These are phyloP conservation scores for Drosera capensis DNA, from an alignment of 148 eudicot genomes.

Conservation along the genomic window DNA sequence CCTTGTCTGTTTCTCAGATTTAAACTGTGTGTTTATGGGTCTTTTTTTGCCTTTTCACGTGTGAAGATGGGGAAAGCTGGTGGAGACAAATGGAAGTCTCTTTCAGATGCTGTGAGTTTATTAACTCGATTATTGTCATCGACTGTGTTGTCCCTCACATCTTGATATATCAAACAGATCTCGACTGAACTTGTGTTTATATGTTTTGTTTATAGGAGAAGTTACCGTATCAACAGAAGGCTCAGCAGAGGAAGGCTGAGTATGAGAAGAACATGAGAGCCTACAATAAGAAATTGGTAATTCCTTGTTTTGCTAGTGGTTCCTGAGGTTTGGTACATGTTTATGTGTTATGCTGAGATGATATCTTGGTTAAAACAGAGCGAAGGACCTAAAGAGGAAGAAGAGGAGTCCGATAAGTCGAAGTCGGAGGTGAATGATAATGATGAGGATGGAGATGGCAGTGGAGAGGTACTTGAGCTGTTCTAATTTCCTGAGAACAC, in stretches of 20 bases:
- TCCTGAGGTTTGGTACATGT: too few species aligned
- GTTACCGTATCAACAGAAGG: slow-evolving; percentile 6
- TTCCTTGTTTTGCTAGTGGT: not conserved
- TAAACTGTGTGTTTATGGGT: not conserved
- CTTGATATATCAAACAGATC: not conserved
- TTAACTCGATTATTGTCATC: too few species aligned
- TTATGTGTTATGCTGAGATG: too few species aligned
- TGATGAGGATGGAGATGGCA: slow-evolving; percentile 1
- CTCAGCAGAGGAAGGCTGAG: slow-evolving; percentile 6
- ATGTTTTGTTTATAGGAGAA: slow-evolving; percentile 9
- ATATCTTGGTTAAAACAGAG: too few species aligned
- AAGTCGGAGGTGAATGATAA: slow-evolving; percentile 2
- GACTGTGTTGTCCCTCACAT: not conserved
- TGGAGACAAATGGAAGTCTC: slow-evolving; percentile 13
- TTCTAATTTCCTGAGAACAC: not conserved
- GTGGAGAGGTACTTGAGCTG: not conserved
- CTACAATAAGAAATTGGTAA: slow-evolving; percentile 6
- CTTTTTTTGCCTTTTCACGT: not conserved
- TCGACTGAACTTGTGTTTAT: not conserved
- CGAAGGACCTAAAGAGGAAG: not conserved
- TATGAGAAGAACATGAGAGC: slow-evolving; percentile 5
- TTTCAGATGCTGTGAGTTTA: slow-evolving; percentile 17
- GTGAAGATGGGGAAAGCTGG: slow-evolving; percentile 12
- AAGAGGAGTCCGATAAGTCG: slow-evolving; percentile 1
- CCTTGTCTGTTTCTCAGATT: not conserved